Evolutionary conservation across 768 basidiomycete genomes (phyloP), one percentile per base, ranked within the genome.

Genomic region (Lenzites betulinus): DNA sequence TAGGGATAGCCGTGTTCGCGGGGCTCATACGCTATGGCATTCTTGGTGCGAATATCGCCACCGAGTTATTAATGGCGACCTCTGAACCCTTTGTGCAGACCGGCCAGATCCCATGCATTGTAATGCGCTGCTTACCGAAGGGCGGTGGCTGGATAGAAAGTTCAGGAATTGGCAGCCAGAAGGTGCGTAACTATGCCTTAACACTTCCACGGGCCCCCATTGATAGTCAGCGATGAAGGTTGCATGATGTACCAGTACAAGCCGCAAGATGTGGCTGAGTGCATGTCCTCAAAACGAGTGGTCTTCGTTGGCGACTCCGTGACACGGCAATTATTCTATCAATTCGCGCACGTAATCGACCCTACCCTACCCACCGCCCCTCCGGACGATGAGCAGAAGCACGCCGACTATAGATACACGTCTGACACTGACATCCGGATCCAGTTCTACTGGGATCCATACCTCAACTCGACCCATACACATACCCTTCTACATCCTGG

Each of bases 241-340:
- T 95, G 93, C 70, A 92, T 93, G 84, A 79, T 92, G 48, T 76
- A 89, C 71, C 68, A 76, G 33, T 92, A 93, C 71, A 77, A 78
- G 51, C 72, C 83, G 5, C 75, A 74, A 7, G 85, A 91, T 52
- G 78, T 79, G 28, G 69, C 76, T 8, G 67, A 70, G 15, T 93
- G 91, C 68, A 72, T 92, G 22, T 71, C 73, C n/a, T 79, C 81
- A 5, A 78, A 83, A 63, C 82, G 81, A 8, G 75, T 93, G 38
- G 77, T 89, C 41, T 96, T 96, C 70, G 76, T 91, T 42, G 94
- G 94, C 20, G 94, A 97, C 72, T 95, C 92, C 18, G 84, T 89
- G 35, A 89, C 91, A 15, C 79, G 94, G 49, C 81, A 83, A 54
- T 77, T 95, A 16, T 96, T 89, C 76, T 95, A 90, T 70, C 84